These are phyloP conservation scores for Penicillium sp. DNA, from an alignment of 2,329 filamentous ascomycete genomes.

Conservation along the genomic window DNA sequence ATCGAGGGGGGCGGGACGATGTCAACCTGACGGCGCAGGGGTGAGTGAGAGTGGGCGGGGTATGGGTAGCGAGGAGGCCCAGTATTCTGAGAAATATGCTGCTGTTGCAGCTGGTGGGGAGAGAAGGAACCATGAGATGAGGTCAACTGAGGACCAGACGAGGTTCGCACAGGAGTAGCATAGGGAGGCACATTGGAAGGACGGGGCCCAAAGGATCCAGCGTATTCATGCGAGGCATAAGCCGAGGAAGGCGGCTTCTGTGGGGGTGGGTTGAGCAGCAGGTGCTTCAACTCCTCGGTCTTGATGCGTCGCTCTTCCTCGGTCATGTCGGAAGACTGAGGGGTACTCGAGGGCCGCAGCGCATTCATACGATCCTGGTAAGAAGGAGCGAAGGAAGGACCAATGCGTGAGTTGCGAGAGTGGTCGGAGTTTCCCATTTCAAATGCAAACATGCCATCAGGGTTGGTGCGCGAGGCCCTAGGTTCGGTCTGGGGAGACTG, in stretches of 20 bases:
- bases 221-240: constrained; percentile 22
- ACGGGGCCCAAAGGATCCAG: constrained; percentile 19
- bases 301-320: constrained; percentile 45
- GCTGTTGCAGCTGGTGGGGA: constrained; percentile 13
- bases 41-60: constrained; percentile 28
- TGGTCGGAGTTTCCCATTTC: constrained; percentile 64
- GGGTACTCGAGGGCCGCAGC: constrained; percentile 36
- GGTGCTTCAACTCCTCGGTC: constrained; percentile 45
- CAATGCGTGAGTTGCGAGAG: constrained; percentile 53
- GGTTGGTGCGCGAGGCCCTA: constrained; percentile 41
- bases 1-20: constrained; percentile 3
- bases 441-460: constrained; percentile 61
- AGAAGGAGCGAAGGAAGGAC: constrained; percentile 65
- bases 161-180: constrained; percentile 32
- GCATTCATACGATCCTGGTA: constrained; percentile 49
- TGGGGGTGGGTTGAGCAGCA: constrained; percentile 44
- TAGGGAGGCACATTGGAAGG: constrained; percentile 28
- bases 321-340: constrained; percentile 27
- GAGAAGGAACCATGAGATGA: constrained; percentile 17
- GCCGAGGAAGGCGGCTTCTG: constrained; percentile 37
- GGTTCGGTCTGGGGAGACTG: constrained; percentile 51
- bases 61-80: constrained; percentile 23
- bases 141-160: constrained; percentile 35
- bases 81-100: constrained; percentile 15
- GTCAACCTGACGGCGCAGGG: constrained; percentile 31